phyloP scores from a whole-genome alignment of 805 yeast genomes.

The Hanseniaspora meyeri region DNA sequence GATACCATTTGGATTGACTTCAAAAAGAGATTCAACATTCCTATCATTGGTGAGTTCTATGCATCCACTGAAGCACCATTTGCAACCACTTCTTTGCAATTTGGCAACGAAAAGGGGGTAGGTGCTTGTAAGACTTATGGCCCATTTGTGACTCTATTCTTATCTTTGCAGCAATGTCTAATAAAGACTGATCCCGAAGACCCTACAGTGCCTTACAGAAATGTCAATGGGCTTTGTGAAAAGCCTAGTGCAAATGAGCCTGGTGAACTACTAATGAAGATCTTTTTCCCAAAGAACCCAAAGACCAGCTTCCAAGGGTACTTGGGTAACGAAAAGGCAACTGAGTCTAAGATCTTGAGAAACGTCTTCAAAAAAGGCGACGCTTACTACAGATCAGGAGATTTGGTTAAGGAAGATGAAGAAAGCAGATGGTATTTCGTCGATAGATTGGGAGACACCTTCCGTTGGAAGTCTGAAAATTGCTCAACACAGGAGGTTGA shows the following conservation, averaged over 20 bases:
- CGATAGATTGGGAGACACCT: conserved; percentile 89
- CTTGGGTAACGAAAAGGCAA: conserved; percentile 64
- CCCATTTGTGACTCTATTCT: conserved; percentile 37
- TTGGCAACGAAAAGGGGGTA: conserved; percentile 56
- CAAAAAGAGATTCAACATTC: conserved; percentile 62
- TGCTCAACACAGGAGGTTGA: conserved; percentile 91
- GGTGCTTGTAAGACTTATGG: conserved; percentile 86
- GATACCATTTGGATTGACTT: conserved; percentile 78
- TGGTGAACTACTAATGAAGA: conserved; percentile 76
- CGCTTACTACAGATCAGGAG: conserved; percentile 85
- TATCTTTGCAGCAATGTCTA: conserved; percentile 44
- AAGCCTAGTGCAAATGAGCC: conserved; percentile 50
- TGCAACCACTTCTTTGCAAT: conserved; percentile 70
- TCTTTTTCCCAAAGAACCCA: conserved; percentile 50
- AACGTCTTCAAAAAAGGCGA: conserved; percentile 77
- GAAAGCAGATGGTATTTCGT: conserved; percentile 68
- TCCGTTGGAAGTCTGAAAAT: conserved; percentile 93
- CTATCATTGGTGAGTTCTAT: conserved; percentile 77
- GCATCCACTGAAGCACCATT: conserved; percentile 90
- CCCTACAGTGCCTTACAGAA: conserved; percentile 56
- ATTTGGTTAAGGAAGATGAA: conserved; percentile 56
- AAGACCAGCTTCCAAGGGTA: conserved; percentile 81
- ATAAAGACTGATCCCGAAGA: conserved; percentile 74
- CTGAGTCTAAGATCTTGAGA: conserved; percentile 58
- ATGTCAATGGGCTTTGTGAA: conserved; percentile 51